These are phyloP conservation scores for Vigna nakashimae DNA, from an alignment of 306 rosid genomes.

Conservation along the genomic window DNA sequence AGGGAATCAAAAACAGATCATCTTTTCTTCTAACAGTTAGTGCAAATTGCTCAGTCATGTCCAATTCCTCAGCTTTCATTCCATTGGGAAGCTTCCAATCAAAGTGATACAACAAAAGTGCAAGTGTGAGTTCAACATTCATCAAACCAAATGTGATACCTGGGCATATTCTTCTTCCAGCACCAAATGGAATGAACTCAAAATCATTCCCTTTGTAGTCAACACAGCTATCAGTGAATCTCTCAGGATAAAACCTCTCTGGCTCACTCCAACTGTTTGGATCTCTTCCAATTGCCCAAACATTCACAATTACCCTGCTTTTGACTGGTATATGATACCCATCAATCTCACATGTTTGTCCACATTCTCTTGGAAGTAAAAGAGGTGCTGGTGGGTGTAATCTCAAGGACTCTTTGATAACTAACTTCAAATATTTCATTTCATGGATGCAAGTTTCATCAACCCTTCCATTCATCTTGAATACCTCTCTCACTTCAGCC, in stretches of 20 bases:
- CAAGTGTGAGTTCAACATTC: constrained; percentile 33
- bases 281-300: constrained; percentile 56
- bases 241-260: constrained; percentile 44
- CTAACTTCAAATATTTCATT: constrained; percentile 42
- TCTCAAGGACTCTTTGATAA: constrained; percentile 47
- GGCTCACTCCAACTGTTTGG: constrained; percentile 43
- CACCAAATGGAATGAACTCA: constrained; percentile 55
- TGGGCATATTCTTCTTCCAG: constrained; percentile 51
- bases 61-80: constrained; percentile 28
- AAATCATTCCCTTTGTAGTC: constrained; percentile 39
- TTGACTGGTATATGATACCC: constrained; percentile 47
- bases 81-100: constrained; percentile 45
- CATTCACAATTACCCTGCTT: constrained; percentile 45
- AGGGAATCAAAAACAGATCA: constrained; percentile 20
- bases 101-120: constrained; percentile 39
- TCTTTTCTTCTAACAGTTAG: not conserved
- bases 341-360: constrained; percentile 30
- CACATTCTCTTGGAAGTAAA: constrained; percentile 39
- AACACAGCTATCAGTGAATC: constrained; percentile 27
- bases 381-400: constrained; percentile 45
- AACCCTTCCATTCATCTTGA: constrained; percentile 9
- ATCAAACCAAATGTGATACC: constrained; percentile 21
- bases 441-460: constrained; percentile 19
- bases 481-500: constrained; percentile 27
- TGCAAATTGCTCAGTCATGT: constrained; percentile 42